Base-by-base conservation (phyloP, 192 early-diverging fungal species). In the Coemansia sp. region DNA sequence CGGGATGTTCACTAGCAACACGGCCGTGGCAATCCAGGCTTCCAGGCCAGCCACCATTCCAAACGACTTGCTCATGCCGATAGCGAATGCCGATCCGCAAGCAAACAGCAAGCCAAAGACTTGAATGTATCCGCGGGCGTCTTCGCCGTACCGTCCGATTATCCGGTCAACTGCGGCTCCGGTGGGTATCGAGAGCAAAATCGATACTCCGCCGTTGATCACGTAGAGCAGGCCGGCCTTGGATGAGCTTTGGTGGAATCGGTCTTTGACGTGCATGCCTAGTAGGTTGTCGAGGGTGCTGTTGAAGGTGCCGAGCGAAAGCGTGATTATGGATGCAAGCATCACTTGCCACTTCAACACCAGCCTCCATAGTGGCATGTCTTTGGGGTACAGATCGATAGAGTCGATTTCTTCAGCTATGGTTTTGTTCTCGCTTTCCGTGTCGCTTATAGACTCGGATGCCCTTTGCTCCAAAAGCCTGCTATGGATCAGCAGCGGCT, bases 311-410 rank as follows among this genome's bases (percentile, higher is more conserved):
- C 66, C 72, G 9, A 61, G 40, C 0, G 51, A 41, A 6, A 76
- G 55, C 6, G 72, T 65, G 9, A 50, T 61, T 2, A 76, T 52
- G 3, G 66, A 68, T 39, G 72, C 65, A 6, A 62, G 58, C 10
- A 76, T 41, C 0, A 76, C 73, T 26, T 65, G 73, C 73, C 73
- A 76, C 23, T 76, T 66, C 18, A 67, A 42, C n/a, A 62, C 44
- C 2, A 76, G 59, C 36, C 39, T 61, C 65, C 65, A 76, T 0
- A 69, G 16, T 8, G 66, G 53, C 58, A 76, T 76, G 20, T 47
- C 54, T 17, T 49, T 49, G 38, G 6, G 17, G 10, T 12, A 39
- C 12, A 55, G 20, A 21, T 42, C 31, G 16, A 17, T 55, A 5
- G 40, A 11, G 9, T 49, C 53, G 17, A 43, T 34, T 5, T 55